A percentile compares a stretch with the other conserved stretches of the same genome.
phyloP scores from a whole-genome alignment of 805 yeast genomes.

The Metschnikowia koreensis region DNA sequence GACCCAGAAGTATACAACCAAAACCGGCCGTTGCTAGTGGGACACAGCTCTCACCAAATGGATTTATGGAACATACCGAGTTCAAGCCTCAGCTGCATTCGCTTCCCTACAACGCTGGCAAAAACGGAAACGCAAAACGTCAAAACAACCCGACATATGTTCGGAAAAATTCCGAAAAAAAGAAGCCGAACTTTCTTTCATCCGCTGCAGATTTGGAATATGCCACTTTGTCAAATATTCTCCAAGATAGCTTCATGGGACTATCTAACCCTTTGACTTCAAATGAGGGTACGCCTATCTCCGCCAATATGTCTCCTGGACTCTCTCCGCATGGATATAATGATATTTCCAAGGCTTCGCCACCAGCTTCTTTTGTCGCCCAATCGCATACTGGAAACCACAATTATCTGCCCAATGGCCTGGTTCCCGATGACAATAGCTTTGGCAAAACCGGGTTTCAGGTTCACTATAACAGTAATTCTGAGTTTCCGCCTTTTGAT shows the following conservation, averaged over 20 bases:
- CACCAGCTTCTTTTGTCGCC: constrained; percentile 4
- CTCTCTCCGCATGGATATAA: constrained; percentile 32
- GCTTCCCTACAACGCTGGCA: background rate
- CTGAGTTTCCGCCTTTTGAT: constrained; percentile 47
- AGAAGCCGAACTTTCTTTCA: constrained; percentile 49
- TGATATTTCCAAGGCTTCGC: constrained; percentile 1
- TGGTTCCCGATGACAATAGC: background rate
- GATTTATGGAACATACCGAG: background rate
- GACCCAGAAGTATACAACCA: background rate
- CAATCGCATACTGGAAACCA: background rate
- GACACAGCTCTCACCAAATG: background rate
- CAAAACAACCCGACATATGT: background rate
- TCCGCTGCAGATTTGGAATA: constrained; percentile 74
- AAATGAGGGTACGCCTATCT: constrained; percentile 39
- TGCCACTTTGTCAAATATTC: constrained; percentile 62
- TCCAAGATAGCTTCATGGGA: constrained; percentile 45
- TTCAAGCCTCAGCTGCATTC: no score
- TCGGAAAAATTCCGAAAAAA: background rate
- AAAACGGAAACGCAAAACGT: background rate
- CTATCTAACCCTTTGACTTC: constrained; percentile 26
- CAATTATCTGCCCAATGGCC: background rate
- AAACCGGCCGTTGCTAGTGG: background rate
- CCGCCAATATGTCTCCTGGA: constrained; percentile 34
- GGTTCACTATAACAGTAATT: background rate
- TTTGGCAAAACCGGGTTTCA: background rate